Conservation (phyloP, 257 asterid species). For the Prunella vulgaris region DNA sequence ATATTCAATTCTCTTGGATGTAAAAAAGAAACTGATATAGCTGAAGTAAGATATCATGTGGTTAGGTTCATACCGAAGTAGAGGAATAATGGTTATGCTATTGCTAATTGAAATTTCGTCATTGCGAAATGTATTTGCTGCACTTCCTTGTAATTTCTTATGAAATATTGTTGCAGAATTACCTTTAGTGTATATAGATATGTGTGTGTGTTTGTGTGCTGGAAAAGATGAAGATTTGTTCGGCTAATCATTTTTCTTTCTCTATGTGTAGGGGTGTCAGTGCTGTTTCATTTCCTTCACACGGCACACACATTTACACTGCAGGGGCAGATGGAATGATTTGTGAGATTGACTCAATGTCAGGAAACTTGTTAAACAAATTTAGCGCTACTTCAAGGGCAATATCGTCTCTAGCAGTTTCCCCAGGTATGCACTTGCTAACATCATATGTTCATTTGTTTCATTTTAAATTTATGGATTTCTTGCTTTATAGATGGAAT, state of each 20-base stretch:
- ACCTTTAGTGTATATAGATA: too few relatives aligned
- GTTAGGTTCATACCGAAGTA: neutral
- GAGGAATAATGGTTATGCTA: neutral
- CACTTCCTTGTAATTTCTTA: neutral
- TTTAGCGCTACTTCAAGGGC: conserved; percentile 66
- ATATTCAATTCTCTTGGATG: neutral
- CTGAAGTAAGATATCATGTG: neutral
- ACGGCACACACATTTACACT: conserved; percentile 62
- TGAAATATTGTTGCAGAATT: neutral
- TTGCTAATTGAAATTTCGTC: neutral
- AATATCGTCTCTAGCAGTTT: conserved; percentile 71
- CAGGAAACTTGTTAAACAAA: conserved; percentile 67
- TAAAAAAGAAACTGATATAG: neutral
- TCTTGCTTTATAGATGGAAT: too few relatives aligned
- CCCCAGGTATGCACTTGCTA: conserved; percentile 65
- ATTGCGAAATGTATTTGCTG: neutral
- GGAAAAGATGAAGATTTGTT: neutral
- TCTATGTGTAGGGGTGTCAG: conserved; percentile 66
- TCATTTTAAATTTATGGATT: neutral
- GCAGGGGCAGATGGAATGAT: conserved; percentile 91
- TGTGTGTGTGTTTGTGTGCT: neutral
- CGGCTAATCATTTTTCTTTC: conserved; percentile 16
- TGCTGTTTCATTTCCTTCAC: conserved; percentile 61
- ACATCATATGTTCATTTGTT: neutral
- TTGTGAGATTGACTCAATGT: conserved; percentile 65